Conservation (phyloP, 345 rosid genomes). For the Cardamine chenopodiifolia region DNA sequence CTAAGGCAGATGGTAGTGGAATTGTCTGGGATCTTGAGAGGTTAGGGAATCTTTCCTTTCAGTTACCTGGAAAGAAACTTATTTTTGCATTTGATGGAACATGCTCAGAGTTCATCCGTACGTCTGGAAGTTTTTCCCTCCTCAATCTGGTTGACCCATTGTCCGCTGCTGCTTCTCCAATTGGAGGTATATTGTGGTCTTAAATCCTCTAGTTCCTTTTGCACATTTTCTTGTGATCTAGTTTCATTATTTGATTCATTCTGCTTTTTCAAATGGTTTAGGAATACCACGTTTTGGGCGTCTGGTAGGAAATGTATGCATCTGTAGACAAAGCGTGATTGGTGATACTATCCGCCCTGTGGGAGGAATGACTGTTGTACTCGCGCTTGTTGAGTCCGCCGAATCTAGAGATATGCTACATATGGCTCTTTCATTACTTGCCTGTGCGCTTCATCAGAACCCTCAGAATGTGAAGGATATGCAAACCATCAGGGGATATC, state of each 20-base stretch:
- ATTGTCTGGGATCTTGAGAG: conserved; percentile 94
- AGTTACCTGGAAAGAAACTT: conserved; percentile 89
- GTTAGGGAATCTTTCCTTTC: conserved; percentile 74
- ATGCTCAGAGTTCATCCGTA: conserved; percentile 66
- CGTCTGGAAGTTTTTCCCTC: conserved; percentile 69
- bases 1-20: conserved; percentile 86
- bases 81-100: conserved; percentile 97
- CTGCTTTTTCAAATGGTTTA: conserved; percentile 31
- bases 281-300: conserved; percentile 96
- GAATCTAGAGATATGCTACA: conserved; percentile 89
- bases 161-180: conserved; percentile 95
- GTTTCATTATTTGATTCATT: conserved; percentile 2
- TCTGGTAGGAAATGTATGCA: conserved; percentile 68
- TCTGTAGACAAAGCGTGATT: conserved; percentile 80
- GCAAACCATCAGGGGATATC: conserved; percentile 91
- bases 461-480: conserved; percentile 85
- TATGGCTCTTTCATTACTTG: conserved; percentile 81
- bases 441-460: conserved; percentile 87
- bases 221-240: too few species aligned
- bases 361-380: conserved; percentile 79
- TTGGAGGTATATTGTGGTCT: conserved; percentile 94
- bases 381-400: conserved; percentile 89
- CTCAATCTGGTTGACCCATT: conserved; percentile 94
- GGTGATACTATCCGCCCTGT: conserved; percentile 80
- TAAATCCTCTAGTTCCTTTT: too few species aligned